Percentiles rank a stretch among this genome's conserved stretches.
These are phyloP conservation scores for Terana coerulea DNA, from an alignment of 768 basidiomycete genomes.

Conservation along the genomic window DNA sequence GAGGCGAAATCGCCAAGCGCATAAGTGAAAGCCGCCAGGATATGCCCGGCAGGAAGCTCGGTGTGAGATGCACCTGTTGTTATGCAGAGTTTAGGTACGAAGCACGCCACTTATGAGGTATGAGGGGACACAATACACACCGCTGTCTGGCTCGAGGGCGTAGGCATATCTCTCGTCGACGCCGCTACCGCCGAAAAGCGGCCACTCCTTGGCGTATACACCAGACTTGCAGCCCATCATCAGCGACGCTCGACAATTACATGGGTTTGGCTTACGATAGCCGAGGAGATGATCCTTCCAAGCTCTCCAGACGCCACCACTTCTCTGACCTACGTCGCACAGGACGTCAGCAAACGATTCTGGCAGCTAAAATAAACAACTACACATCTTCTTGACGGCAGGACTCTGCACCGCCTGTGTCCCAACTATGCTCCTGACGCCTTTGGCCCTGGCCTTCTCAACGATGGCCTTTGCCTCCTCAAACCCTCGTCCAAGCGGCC, in stretches of 20 bases:
- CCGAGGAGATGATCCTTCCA: background rate
- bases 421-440: constrained; percentile 32
- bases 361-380: background rate
- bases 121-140: background rate
- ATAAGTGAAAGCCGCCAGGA: constrained; percentile 26
- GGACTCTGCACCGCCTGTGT: constrained; percentile 30
- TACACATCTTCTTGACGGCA: constrained; percentile 28
- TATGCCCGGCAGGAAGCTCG: constrained; percentile 27
- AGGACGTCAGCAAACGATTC: background rate
- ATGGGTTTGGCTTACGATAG: background rate
- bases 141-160: constrained; percentile 5
- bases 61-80: constrained; percentile 26
- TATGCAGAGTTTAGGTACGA: background rate
- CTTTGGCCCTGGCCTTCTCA: constrained; percentile 26
- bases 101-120: too few relatives aligned
- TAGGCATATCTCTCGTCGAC: constrained; percentile 13
- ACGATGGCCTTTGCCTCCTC: constrained; percentile 33
- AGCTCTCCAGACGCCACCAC: background rate
- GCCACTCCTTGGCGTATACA: background rate
- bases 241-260: too few relatives aligned
- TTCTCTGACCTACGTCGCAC: background rate
- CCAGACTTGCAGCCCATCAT: too few relatives aligned
- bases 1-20: constrained; percentile 31
- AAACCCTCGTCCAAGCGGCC: constrained; percentile 32
- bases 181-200: too few relatives aligned